Evolutionary conservation across 2,329 filamentous ascomycete genomes (phyloP).

Genomic region (Fonsecaea nubica): DNA sequence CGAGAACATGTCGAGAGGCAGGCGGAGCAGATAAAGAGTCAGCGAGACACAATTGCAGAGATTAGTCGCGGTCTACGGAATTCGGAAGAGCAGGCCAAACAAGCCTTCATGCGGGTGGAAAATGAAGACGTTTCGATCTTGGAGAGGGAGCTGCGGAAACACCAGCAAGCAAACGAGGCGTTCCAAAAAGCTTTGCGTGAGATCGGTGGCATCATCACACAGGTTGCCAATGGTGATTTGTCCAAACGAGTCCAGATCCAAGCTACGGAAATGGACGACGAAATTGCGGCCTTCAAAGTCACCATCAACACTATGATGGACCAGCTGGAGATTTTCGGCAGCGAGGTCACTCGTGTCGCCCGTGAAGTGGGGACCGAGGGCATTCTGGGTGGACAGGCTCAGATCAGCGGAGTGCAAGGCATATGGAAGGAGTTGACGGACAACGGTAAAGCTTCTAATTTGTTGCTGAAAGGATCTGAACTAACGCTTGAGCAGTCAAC

Average conservation of each 20-base stretch:
- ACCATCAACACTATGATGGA: constrained; percentile 99
- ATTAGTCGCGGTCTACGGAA: constrained; percentile 85
- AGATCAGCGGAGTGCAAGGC: constrained; percentile 91
- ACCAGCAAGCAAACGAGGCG: constrained; percentile 96
- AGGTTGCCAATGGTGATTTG: constrained; percentile 91
- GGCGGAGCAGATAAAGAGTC: constrained; percentile 86
- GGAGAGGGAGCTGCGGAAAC: constrained; percentile 93
- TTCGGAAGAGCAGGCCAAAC: constrained; percentile 84
- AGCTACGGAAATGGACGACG: constrained; percentile 94
- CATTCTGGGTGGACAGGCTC: constrained; percentile 89
- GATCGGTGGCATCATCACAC: constrained; percentile 96
- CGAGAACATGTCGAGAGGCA: constrained; percentile 92
- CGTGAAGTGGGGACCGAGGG: constrained; percentile 96
- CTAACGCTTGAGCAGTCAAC: constrained; percentile 63
- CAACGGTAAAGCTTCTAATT: constrained; percentile 63
- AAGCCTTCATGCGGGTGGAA: constrained; percentile 81
- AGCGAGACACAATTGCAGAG: constrained; percentile 82
- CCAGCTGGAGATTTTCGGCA: constrained; percentile 93
- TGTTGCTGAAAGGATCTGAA: background rate
- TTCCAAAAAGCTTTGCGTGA: constrained; percentile 97
- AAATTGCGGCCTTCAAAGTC: constrained; percentile 96
- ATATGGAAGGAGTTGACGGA: constrained; percentile 98
- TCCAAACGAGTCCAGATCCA: constrained; percentile 98
- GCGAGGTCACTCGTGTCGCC: constrained; percentile 91
- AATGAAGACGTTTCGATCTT: constrained; percentile 85